phyloP scores from a whole-genome alignment of 768 basidiomycete genomes.

The Lactarius evosmus region DNA sequence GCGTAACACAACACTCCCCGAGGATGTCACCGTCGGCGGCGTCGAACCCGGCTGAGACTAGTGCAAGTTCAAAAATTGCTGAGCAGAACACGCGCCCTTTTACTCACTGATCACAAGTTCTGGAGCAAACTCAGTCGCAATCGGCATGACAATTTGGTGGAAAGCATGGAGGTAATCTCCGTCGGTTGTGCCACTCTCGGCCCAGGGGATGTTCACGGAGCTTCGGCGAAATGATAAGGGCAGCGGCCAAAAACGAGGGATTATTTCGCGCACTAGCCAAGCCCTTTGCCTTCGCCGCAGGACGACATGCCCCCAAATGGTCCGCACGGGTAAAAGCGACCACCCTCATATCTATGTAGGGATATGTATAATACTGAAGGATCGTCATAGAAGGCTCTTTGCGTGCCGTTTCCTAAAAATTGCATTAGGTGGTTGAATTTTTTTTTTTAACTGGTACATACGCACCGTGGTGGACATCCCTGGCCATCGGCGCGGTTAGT shows the following conservation, averaged over 20 bases:
- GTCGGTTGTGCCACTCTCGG: constrained; percentile 81
- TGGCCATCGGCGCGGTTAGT: constrained; percentile 33
- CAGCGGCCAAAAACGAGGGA: constrained; percentile 10
- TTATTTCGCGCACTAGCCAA: constrained; percentile 68
- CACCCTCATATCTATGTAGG: constrained; percentile 90
- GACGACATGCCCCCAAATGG: constrained; percentile 85
- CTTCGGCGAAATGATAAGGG: constrained; percentile 40
- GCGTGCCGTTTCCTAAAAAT: constrained; percentile 86
- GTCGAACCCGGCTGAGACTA: constrained; percentile 98
- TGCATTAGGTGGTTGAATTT: background rate
- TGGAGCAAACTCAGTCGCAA: constrained; percentile 93
- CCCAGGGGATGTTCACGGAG: constrained; percentile 97
- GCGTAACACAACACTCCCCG: constrained; percentile 88
- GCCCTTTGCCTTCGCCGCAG: constrained; percentile 77
- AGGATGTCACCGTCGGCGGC: constrained; percentile 91
- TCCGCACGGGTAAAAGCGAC: constrained; percentile 89
- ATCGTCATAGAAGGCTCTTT: constrained; percentile 93
- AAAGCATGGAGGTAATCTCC: constrained; percentile 97
- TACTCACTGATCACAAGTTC: constrained; percentile 91
- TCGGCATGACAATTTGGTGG: constrained; percentile 94
- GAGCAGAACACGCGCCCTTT: too few relatives aligned
- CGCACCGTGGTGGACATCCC: constrained; percentile 95
- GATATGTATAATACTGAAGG: constrained; percentile 91
- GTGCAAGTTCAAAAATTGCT: background rate
- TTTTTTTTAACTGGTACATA: background rate